Evolutionary conservation across 768 basidiomycete species (phyloP), one percentile per base, ranked within the genome.

Genomic region (Naematelia encephala): DNA sequence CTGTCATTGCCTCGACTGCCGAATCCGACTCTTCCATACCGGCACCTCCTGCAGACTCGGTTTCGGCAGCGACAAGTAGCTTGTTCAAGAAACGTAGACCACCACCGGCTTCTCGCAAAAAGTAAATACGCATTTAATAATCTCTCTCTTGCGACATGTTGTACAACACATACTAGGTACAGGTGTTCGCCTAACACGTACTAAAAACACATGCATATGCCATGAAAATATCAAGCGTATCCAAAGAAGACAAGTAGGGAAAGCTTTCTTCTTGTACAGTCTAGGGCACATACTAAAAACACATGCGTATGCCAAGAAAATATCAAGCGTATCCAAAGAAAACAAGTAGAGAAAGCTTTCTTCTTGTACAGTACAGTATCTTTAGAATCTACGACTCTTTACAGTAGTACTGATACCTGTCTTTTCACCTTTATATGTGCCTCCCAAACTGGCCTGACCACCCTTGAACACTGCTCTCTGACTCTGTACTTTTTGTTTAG

Each of bases 381-480:
- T 25, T 52, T 58, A 74, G 74, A 96, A 79, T 62, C 83, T 85
- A 63, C 90, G 82, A 77, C 89, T 87, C 81, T 94, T 94, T 79
- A 91, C 82, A 34, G 91, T 88, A 71, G 86, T 90, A 62, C 86
- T 87, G 73, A 96, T 94, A 82, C 94, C 94, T 57, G 88, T 87
- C 79, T 83, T 85, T 80, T 99, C 96, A 73, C 96, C 96, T 29
- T 84, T 85, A 80, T 98, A 98, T 64, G 80, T 81, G n/a, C 84
- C 83, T 13, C 84, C 86, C 44, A 82, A 81, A 57, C 84, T 84
- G 13, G 82, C 65, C 61, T 78, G 83, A 39, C 92, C 92, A 54
- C 91, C 91, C 75, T 88, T 93, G 84, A 85, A 98, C n/a, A 92
- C 82, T 16, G 92, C 86, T 77, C 90, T 88, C 78, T 92, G 91